Percentiles rank a stretch among this genome's conserved stretches.
Conservation (phyloP, 495 filamentous ascomycete species). For the Aspergillus panamensis region DNA sequence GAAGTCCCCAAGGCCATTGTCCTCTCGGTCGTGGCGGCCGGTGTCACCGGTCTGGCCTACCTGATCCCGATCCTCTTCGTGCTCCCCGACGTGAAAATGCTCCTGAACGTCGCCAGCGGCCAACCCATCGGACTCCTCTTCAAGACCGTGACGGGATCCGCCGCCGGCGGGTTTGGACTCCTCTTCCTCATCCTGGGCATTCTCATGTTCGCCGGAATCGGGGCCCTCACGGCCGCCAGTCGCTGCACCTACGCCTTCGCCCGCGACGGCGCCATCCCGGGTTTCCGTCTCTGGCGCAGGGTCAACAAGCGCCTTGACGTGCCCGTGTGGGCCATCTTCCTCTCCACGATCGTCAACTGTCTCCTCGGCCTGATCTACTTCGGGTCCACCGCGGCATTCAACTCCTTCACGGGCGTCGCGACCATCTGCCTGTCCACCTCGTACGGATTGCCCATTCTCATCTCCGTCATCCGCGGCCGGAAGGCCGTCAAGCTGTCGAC, state of each 20-base stretch:
- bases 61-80: constrained; percentile 64
- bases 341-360: constrained; percentile 52
- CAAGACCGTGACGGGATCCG: constrained; percentile 35
- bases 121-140: constrained; percentile 37
- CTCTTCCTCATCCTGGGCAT: constrained; percentile 71
- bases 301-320: constrained; percentile 55
- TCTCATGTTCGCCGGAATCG: constrained; percentile 66
- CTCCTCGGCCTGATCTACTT: constrained; percentile 63
- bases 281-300: constrained; percentile 59
- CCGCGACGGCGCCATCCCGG: constrained; percentile 62
- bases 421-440: constrained; percentile 61
- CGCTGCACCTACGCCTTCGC: constrained; percentile 78
- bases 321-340: constrained; percentile 54
- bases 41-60: constrained; percentile 66
- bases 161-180: constrained; percentile 64
- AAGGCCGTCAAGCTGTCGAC: constrained; percentile 43
- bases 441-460: constrained; percentile 61
- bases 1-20: constrained; percentile 72
- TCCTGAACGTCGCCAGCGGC: constrained; percentile 58
- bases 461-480: constrained; percentile 51
- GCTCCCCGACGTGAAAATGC: constrained; percentile 52
- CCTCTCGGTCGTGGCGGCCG: constrained; percentile 64
- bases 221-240: constrained; percentile 68
- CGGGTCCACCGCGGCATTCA: constrained; percentile 59
- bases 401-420: constrained; percentile 63